A percentile compares a stretch with the other conserved stretches of the same genome.
These are phyloP conservation scores for Mrakiaceae sp. DNA, from an alignment of 1,284 basidiomycete species.

Conservation along the genomic window DNA sequence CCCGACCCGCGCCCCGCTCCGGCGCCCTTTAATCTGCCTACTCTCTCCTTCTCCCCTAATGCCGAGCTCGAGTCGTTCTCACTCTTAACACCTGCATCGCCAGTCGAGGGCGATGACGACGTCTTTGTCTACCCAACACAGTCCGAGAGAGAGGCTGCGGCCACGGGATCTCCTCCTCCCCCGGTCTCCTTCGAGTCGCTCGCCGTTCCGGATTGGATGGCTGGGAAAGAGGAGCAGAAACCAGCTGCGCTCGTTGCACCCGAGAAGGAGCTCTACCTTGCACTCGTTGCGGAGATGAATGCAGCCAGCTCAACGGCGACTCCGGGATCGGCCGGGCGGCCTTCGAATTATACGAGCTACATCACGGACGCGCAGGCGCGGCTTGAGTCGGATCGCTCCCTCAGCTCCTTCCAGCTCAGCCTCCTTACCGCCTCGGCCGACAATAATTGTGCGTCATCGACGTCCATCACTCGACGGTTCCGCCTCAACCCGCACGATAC, in stretches of 20 bases:
- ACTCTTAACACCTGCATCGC: neutral
- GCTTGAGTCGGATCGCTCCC: slow-evolving; percentile 49
- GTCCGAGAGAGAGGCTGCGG: slow-evolving; percentile 33
- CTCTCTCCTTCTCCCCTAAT: slow-evolving; percentile 33
- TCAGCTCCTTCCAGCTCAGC: slow-evolving; percentile 1
- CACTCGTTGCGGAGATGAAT: slow-evolving; percentile 66
- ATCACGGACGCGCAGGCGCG: slow-evolving; percentile 62
- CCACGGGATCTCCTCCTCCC: slow-evolving; percentile 19
- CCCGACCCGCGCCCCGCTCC: slow-evolving; percentile 43
- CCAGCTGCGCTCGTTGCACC: slow-evolving; percentile 22
- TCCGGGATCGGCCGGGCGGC: slow-evolving; percentile 41
- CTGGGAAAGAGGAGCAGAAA: neutral
- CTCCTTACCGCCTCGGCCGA: neutral
- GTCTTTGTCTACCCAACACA: slow-evolving; percentile 47
- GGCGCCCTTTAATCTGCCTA: slow-evolving; percentile 20
- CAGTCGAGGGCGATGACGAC: slow-evolving; percentile 15
- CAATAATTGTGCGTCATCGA: neutral
- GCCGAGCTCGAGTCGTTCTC: slow-evolving; percentile 46
- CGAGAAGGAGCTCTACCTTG: slow-evolving; percentile 55
- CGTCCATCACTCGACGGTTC: slow-evolving; percentile 37
- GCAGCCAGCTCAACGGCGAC: slow-evolving; percentile 50
- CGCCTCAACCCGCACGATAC: slow-evolving; percentile 65
- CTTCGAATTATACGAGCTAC: slow-evolving; percentile 76
- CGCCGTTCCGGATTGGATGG: slow-evolving; percentile 3
- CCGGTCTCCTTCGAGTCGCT: neutral